phyloP scores from a whole-genome alignment of 176 grass and related monocot species.

The Pharus latifolius region DNA sequence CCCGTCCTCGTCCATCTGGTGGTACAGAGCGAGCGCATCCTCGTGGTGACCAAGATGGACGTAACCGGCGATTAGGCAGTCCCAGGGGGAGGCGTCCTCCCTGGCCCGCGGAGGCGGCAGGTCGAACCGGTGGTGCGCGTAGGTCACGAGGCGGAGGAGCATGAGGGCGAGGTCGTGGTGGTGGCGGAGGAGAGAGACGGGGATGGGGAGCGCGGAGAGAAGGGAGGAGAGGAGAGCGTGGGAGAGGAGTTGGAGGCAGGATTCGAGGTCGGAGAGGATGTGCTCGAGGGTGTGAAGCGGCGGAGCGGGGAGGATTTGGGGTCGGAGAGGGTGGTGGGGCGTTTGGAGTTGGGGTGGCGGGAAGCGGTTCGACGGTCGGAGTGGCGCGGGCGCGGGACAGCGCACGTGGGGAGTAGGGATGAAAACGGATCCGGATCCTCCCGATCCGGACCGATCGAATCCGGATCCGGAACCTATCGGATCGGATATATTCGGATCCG shows the following conservation, averaged over 20 bases:
- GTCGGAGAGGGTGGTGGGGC: neutral
- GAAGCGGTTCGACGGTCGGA: neutral
- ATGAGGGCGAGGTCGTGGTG: slow-evolving; percentile 6
- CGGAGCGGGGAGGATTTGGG: slow-evolving; percentile 4
- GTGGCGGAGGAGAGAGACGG: slow-evolving; percentile 34
- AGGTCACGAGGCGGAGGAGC: slow-evolving; percentile 39
- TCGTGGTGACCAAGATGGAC: slow-evolving; percentile 24
- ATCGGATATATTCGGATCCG: too few relatives aligned
- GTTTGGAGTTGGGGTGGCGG: neutral
- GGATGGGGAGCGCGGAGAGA: slow-evolving; percentile 31
- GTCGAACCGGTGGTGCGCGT: slow-evolving; percentile 68
- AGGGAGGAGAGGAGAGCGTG: slow-evolving; percentile 28
- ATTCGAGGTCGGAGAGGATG: slow-evolving; percentile 46
- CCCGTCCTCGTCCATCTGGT: slow-evolving; percentile 76
- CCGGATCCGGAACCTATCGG: too few relatives aligned
- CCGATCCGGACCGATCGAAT: too few relatives aligned
- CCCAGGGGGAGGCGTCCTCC: slow-evolving; percentile 36
- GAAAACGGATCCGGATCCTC: too few relatives aligned
- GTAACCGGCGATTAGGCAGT: slow-evolving; percentile 57
- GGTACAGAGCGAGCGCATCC: slow-evolving; percentile 57
- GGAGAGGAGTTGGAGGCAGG: slow-evolving; percentile 24
- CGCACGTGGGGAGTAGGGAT: neutral
- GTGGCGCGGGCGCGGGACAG: neutral
- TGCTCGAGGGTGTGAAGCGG: slow-evolving; percentile 19
- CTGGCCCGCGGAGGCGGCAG: slow-evolving; percentile 20